A percentile compares a stretch with the other conserved stretches of the same genome.
Evolutionary conservation across 2,329 filamentous ascomycete genomes (phyloP).

Genomic region (Fusarium metavorans): DNA sequence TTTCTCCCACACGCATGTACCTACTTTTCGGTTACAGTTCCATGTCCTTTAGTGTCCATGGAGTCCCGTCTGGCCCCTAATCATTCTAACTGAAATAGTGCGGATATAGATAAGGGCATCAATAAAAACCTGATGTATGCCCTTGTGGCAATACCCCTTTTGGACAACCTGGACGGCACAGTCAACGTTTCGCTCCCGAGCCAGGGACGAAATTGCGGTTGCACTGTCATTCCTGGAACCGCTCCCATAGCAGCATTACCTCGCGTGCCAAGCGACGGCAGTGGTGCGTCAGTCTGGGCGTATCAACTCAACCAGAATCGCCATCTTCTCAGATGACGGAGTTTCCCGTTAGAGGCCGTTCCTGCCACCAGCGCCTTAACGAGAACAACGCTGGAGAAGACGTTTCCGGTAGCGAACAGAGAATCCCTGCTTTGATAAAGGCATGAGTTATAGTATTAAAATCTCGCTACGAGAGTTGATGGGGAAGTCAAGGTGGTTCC

Average conservation of each 20-base stretch:
- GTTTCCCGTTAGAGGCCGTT: too few species aligned
- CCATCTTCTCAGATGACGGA: not conserved
- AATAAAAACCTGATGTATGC: not conserved
- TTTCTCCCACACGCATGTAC: not conserved
- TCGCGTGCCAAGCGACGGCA: not conserved
- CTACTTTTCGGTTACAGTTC: too few species aligned
- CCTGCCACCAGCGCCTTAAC: not conserved
- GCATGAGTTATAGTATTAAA: not conserved
- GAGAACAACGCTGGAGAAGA: not conserved
- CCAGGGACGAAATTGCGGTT: not conserved
- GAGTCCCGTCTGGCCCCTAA: too few species aligned
- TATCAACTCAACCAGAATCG: not conserved
- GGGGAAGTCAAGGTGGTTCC: not conserved
- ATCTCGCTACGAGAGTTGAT: not conserved
- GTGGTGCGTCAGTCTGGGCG: not conserved
- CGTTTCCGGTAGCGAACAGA: not conserved
- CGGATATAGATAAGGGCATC: not conserved
- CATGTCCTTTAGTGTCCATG: too few species aligned
- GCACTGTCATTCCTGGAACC: not conserved
- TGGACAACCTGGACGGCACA: not conserved
- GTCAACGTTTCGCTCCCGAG: not conserved
- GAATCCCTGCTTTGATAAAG: not conserved
- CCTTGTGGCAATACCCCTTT: not conserved
- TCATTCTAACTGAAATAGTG: too few species aligned
- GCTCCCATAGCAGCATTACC: not conserved